A percentile compares a stretch with the other conserved stretches of the same genome.
Conservation (phyloP, 768 basidiomycete species). For the Saitozyma sp. region DNA sequence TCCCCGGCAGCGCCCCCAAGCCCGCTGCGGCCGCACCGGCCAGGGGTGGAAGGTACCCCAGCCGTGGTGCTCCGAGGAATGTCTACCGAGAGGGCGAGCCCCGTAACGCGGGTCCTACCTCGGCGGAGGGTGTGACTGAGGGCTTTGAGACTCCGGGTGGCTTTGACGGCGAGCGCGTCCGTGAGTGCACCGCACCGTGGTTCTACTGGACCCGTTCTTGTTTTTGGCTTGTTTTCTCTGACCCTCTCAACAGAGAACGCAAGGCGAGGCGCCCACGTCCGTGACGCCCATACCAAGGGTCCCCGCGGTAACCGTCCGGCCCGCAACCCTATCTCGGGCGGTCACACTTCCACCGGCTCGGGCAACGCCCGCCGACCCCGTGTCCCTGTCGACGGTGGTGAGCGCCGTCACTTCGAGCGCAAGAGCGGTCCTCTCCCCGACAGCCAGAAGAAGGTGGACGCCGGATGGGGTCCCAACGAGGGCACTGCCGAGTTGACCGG, state of each 20-base stretch:
- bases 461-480: slow-evolving; percentile 93
- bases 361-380: slow-evolving; percentile 55
- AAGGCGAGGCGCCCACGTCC: slow-evolving; percentile 31
- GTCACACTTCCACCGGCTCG: slow-evolving; percentile 55
- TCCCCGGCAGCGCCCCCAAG: slow-evolving; percentile 37
- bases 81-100: slow-evolving; percentile 27
- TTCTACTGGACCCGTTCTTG: background rate
- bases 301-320: slow-evolving; percentile 55
- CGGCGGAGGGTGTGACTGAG: slow-evolving; percentile 29
- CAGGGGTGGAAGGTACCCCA: slow-evolving; percentile 41
- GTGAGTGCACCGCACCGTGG: slow-evolving; percentile 20
- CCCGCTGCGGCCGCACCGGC: slow-evolving; percentile 15
- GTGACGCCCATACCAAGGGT: slow-evolving; percentile 47
- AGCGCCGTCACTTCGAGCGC: slow-evolving; percentile 76
- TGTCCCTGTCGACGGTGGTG: slow-evolving; percentile 55
- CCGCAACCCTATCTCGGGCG: slow-evolving; percentile 54
- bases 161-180: slow-evolving; percentile 50
- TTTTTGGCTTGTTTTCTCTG: background rate
- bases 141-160: slow-evolving; percentile 47
- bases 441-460: slow-evolving; percentile 90
- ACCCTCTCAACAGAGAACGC: slow-evolving; percentile 28
- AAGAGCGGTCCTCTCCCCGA: slow-evolving; percentile 61
- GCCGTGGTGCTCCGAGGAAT: slow-evolving; percentile 46
- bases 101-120: slow-evolving; percentile 32
- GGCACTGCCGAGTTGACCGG: slow-evolving; percentile 69